Conservation (phyloP, 164 flowering plant species). For the Litsea cubeba region DNA sequence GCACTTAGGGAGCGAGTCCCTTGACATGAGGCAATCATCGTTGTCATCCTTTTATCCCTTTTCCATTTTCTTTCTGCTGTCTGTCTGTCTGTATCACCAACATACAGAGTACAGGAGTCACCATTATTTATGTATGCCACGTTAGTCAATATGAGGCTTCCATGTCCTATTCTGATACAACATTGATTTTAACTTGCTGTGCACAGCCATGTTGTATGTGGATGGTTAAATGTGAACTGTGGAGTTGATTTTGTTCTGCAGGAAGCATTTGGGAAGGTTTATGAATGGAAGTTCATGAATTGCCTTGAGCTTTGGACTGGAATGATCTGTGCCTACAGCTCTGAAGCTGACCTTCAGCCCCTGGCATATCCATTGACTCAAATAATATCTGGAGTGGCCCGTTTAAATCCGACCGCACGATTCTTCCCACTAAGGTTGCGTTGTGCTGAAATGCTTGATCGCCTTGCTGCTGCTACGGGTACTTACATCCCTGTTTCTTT, state of each 20-base stretch:
- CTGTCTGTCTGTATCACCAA: too few relatives aligned
- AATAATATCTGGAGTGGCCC: conserved; percentile 80
- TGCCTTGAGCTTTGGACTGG: conserved; percentile 99
- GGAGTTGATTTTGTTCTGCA: conserved; percentile 18
- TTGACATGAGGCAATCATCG: too few relatives aligned
- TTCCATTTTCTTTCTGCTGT: too few relatives aligned
- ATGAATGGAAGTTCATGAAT: conserved; percentile 90
- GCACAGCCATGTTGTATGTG: neutral
- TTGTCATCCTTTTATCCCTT: too few relatives aligned
- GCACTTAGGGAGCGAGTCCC: too few relatives aligned
- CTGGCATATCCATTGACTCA: conserved; percentile 90
- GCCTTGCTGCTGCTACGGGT: conserved; percentile 68
- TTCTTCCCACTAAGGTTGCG: conserved; percentile 87
- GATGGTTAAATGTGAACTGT: neutral
- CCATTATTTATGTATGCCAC: too few relatives aligned
- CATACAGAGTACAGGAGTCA: too few relatives aligned
- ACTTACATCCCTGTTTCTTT: conserved; percentile 76
- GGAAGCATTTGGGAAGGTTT: conserved; percentile 83
- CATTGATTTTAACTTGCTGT: neutral
- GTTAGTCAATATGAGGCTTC: too few relatives aligned
- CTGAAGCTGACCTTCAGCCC: conserved; percentile 69
- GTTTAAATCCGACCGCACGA: conserved; percentile 83
- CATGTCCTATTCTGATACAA: neutral
- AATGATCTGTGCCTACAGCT: conserved; percentile 66
- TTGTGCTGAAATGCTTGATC: conserved; percentile 89